Conservation (phyloP, 2,329 filamentous ascomycete genomes). For the Colletotrichum trifolii region DNA sequence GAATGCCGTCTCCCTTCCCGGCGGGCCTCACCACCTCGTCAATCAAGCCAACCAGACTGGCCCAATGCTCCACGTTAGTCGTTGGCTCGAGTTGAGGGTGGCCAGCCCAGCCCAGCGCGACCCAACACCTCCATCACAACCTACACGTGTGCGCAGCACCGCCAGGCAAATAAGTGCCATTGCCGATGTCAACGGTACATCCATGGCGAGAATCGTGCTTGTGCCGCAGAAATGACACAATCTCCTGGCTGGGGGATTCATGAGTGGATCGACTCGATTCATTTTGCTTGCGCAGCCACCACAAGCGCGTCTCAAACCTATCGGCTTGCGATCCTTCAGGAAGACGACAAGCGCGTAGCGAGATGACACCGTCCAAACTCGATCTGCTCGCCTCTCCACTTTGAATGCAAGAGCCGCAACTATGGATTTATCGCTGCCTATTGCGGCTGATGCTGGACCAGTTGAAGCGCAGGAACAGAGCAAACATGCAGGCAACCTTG, state of each 20-base stretch:
- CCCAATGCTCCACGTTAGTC: conserved; percentile 18
- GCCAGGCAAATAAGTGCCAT: neutral
- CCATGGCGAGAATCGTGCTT: conserved; percentile 4
- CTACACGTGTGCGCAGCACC: neutral
- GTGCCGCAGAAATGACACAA: conserved; percentile 23
- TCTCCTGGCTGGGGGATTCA: conserved; percentile 15
- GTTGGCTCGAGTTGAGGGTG: neutral
- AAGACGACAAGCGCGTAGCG: conserved; percentile 35
- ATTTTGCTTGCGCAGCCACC: conserved; percentile 36
- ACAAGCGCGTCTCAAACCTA: conserved; percentile 33
- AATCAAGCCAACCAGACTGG: conserved; percentile 21
- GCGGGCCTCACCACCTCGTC: conserved; percentile 29
- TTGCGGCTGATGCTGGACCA: conserved; percentile 8
- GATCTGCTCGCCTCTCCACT: conserved; percentile 26
- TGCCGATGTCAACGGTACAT: neutral
- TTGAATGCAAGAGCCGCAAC: conserved; percentile 19
- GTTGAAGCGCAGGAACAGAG: conserved; percentile 5
- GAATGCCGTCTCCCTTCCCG: conserved; percentile 26
- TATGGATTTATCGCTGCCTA: conserved; percentile 17
- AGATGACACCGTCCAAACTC: conserved; percentile 31
- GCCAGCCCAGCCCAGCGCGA: neutral
- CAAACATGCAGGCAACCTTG: conserved; percentile 6
- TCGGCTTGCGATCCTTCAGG: conserved; percentile 31
- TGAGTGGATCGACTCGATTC: conserved; percentile 21
- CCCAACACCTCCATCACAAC: neutral